Conservation (phyloP, 257 asterid genomes). For the Cynanchum wilfordii region DNA sequence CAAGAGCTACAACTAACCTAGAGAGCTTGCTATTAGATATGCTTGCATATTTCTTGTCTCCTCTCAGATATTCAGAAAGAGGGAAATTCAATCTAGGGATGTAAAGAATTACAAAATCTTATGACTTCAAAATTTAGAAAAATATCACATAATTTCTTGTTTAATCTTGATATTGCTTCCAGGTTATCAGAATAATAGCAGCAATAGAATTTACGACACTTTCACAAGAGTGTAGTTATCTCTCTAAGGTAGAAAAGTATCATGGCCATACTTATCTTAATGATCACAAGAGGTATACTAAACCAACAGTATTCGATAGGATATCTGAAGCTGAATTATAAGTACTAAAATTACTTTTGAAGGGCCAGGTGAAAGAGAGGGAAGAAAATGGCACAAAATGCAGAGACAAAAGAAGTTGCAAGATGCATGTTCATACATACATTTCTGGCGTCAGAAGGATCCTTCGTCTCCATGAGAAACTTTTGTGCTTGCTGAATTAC, state of each 20-base stretch:
- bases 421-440: conserved; percentile 37
- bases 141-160: background rate
- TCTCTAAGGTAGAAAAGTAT: background rate
- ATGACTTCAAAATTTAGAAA: background rate
- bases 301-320: background rate
- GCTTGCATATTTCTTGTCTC: background rate
- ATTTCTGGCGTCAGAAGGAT: conserved; percentile 65
- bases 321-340: background rate
- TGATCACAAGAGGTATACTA: background rate
- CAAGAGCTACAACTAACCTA: no score
- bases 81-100: background rate
- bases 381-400: conserved; percentile 1
- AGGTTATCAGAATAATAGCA: background rate
- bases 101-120: background rate
- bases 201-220: background rate
- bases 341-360: background rate
- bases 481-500: conserved; percentile 82
- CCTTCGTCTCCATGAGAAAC: conserved; percentile 71
- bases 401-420: conserved; percentile 15
- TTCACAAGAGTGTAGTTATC: background rate
- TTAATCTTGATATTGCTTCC: background rate
- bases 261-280: background rate
- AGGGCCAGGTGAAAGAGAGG: background rate
- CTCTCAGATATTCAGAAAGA: background rate
- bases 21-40: background rate